Evolutionary conservation across 768 basidiomycete genomes (phyloP).

Genomic region (Calvatia gigantea): DNA sequence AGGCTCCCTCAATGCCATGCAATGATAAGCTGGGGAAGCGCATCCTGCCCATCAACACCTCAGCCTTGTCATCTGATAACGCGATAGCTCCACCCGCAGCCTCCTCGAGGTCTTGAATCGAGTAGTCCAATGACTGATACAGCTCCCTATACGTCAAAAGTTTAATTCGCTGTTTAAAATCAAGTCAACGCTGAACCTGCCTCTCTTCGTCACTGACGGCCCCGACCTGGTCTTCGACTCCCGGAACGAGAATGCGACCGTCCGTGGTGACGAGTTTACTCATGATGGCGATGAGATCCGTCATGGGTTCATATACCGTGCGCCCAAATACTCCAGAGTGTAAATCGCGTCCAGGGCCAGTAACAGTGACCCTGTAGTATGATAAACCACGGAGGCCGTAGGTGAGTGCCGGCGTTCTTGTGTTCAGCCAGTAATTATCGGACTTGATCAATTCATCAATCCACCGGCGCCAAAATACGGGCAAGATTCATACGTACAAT

Average conservation of each 20-base stretch:
- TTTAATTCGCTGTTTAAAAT: background rate
- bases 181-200: slow-evolving; percentile 27
- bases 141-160: slow-evolving; percentile 41
- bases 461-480: background rate
- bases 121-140: slow-evolving; percentile 75
- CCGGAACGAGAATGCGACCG: slow-evolving; percentile 87
- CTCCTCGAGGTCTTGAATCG: slow-evolving; percentile 66
- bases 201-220: slow-evolving; percentile 70
- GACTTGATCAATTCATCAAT: slow-evolving; percentile 42
- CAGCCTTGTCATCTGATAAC: slow-evolving; percentile 71
- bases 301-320: slow-evolving; percentile 90
- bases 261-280: slow-evolving; percentile 75
- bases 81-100: slow-evolving; percentile 75
- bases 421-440: slow-evolving; percentile 94
- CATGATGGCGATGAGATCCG: slow-evolving; percentile 82
- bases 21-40: slow-evolving; percentile 83
- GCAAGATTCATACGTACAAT: slow-evolving; percentile 53
- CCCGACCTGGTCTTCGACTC: slow-evolving; percentile 81
- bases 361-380: slow-evolving; percentile 80
- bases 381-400: slow-evolving; percentile 87
- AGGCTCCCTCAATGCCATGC: slow-evolving; percentile 96
- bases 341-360: slow-evolving; percentile 83
- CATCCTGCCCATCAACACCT: slow-evolving; percentile 92
- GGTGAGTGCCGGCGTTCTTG: slow-evolving; percentile 74
- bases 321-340: slow-evolving; percentile 89